Evolutionary conservation across 2,329 filamentous ascomycete species (phyloP).

Genomic region (Trichoderma sp.): DNA sequence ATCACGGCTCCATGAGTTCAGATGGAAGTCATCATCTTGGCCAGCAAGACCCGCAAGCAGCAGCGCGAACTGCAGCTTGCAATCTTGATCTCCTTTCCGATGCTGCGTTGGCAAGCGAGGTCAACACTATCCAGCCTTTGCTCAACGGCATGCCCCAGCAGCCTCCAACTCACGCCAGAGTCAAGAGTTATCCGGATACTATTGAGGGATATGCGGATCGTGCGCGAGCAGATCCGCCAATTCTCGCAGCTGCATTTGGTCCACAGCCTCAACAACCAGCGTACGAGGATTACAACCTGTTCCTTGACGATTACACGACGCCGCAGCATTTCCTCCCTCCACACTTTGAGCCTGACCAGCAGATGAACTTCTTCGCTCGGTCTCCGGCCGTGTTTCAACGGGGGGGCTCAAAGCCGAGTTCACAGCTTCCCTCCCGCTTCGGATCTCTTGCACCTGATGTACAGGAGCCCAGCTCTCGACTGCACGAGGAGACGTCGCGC

Average conservation of each 20-base stretch:
- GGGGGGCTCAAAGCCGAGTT: constrained; percentile 46
- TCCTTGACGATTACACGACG: constrained; percentile 55
- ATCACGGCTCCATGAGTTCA: constrained; percentile 39
- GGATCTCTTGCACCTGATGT: constrained; percentile 52
- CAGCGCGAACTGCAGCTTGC: constrained; percentile 47
- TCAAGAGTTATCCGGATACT: constrained; percentile 50
- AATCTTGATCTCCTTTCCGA: constrained; percentile 59
- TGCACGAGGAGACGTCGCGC: constrained; percentile 33
- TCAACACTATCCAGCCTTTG: constrained; percentile 50
- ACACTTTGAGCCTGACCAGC: constrained; percentile 52
- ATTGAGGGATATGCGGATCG: constrained; percentile 48
- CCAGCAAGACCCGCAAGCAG: constrained; percentile 46
- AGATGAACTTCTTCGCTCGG: constrained; percentile 51
- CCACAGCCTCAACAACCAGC: constrained; percentile 33
- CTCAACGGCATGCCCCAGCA: constrained; percentile 45
- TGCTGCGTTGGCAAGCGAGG: constrained; percentile 57
- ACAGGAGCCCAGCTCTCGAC: constrained; percentile 26
- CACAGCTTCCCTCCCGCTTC: constrained; percentile 54
- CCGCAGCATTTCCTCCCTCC: constrained; percentile 55
- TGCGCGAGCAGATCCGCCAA: constrained; percentile 44
- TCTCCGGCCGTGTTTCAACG: constrained; percentile 39
- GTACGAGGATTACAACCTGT: constrained; percentile 58
- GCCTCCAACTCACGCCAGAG: constrained; percentile 39
- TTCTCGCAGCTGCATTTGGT: constrained; percentile 39
- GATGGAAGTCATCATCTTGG: constrained; percentile 39